phyloP scores from a whole-genome alignment of 805 yeast genomes.

The Ogataea pilisensis region DNA sequence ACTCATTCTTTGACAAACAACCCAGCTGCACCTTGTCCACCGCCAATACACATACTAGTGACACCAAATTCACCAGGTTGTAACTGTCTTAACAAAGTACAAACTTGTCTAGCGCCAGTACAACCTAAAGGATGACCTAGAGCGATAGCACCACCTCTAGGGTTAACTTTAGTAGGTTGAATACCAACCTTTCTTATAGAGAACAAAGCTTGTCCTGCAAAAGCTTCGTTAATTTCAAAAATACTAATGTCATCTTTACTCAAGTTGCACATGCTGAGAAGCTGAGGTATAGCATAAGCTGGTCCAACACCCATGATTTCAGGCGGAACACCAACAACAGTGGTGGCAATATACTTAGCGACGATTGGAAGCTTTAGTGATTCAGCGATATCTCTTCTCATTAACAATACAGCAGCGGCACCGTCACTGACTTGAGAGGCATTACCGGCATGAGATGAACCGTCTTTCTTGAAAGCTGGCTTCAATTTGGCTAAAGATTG shows the following conservation, averaged over 20 bases:
- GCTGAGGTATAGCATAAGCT: conserved; percentile 87
- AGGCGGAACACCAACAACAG: conserved; percentile 91
- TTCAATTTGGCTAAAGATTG: conserved; percentile 66
- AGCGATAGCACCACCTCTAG: conserved; percentile 96
- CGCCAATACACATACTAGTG: conserved; percentile 95
- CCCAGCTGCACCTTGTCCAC: conserved; percentile 98
- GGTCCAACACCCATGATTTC: conserved; percentile 99
- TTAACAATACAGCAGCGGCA: conserved; percentile 83
- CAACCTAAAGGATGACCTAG: conserved; percentile 92
- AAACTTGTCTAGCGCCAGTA: conserved; percentile 83
- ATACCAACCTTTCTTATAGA: conserved; percentile 64
- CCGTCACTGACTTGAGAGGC: conserved; percentile 96
- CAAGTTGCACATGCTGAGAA: conserved; percentile 44
- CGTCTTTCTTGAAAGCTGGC: conserved; percentile 84
- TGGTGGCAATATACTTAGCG: conserved; percentile 77
- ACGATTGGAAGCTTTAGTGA: conserved; percentile 63
- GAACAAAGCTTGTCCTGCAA: conserved; percentile 90
- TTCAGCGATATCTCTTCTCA: conserved; percentile 83
- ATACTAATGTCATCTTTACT: conserved; percentile 62
- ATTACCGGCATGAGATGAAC: conserved; percentile 92
- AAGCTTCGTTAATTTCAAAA: conserved; percentile 93
- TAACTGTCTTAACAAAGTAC: conserved; percentile 81
- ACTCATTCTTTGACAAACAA: conserved; percentile 73
- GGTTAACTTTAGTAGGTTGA: conserved; percentile 70
- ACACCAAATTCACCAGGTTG: conserved; percentile 80